phyloP scores from a whole-genome alignment of 441 rosid genomes.

The Pelargonium citronellum region DNA sequence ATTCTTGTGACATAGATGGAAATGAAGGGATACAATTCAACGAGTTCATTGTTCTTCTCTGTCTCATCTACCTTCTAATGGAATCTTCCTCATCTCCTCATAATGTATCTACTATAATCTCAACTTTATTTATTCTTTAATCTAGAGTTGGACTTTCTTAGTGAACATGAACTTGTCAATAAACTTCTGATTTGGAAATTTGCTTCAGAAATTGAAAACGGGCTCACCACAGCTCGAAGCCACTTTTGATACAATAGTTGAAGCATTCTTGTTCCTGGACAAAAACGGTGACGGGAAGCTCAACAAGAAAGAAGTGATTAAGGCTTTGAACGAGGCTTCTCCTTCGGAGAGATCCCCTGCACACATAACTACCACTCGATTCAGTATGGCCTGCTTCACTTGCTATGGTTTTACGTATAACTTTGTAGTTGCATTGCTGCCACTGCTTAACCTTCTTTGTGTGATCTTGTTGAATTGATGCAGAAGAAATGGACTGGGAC shows the following conservation, averaged over 20 bases:
- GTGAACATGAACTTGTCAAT: slow-evolving; percentile 3
- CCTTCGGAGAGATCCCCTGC: slow-evolving; percentile 67
- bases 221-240: slow-evolving; percentile 50
- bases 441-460: slow-evolving; percentile 3
- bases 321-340: slow-evolving; percentile 56
- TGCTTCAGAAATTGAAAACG: slow-evolving; percentile 33
- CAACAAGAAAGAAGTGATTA: slow-evolving; percentile 55
- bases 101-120: slow-evolving; percentile 25
- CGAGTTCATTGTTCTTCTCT: slow-evolving; percentile 69
- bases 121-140: slow-evolving; percentile 7
- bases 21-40: slow-evolving; percentile 67
- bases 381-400: slow-evolving; percentile 35
- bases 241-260: slow-evolving; percentile 57
- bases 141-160: background rate
- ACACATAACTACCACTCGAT: slow-evolving; percentile 44
- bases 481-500: slow-evolving; percentile 90
- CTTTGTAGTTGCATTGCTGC: background rate
- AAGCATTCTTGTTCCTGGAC: slow-evolving; percentile 71
- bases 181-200: slow-evolving; percentile 17
- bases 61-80: slow-evolving; percentile 60
- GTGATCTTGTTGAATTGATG: slow-evolving; percentile 24
- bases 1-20: slow-evolving; percentile 71
- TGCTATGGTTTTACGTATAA: slow-evolving; percentile 4
- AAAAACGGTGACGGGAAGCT: slow-evolving; percentile 69
- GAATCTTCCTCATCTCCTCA: slow-evolving; percentile 40